Evolutionary conservation across 2,329 filamentous ascomycete genomes (phyloP), one percentile per base, ranked within the genome.

Genomic region (Endoconidiophora polonica): DNA sequence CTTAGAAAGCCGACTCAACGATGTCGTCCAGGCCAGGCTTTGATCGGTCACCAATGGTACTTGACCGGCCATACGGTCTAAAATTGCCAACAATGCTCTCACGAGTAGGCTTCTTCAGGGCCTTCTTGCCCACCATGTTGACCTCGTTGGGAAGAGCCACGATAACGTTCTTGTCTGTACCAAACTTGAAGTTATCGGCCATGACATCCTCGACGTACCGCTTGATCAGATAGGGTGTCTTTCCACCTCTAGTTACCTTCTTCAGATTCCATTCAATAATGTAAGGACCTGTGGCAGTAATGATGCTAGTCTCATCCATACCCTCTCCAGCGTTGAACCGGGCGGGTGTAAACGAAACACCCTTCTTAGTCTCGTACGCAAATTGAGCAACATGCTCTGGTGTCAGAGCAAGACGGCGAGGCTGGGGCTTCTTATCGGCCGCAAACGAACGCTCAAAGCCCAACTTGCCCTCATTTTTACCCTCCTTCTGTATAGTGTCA

Each of bases 131-230:
- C 10, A 98, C 86, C 88, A 96, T 96, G 65, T 95, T 93, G 57
- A 98, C 91, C 64, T 96, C 88, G 61, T 98, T 94, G 2, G 91
- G 88, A 55, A 98, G 69, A 1, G 91, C 91, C 36, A 98, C 90
- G 59, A 98, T 94, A 59, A 98, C 86, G 59, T 95, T 95, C 76
- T 94, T 94, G 65, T 98, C 91, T 4, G 82, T 88, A 44, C 90
- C 90, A 60, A 87, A 98, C 59, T 91, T 87, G 78, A 98, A 98
- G 63, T 98, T 94, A 63, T 98, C 91, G 3, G 91, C 91, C 72
- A 93, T 95, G 61, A 98, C 87, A 55, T 94, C 83, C 59, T 98
- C 91, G 1, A 79, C 75, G 62, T 98, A 98, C 14, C 91, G 82
- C 72, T 96, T 95, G 72, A 98, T 96, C 58, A 81, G 84, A 68